phyloP scores from a whole-genome alignment of 352 stramenopile species.

The Pythium aquatile region DNA sequence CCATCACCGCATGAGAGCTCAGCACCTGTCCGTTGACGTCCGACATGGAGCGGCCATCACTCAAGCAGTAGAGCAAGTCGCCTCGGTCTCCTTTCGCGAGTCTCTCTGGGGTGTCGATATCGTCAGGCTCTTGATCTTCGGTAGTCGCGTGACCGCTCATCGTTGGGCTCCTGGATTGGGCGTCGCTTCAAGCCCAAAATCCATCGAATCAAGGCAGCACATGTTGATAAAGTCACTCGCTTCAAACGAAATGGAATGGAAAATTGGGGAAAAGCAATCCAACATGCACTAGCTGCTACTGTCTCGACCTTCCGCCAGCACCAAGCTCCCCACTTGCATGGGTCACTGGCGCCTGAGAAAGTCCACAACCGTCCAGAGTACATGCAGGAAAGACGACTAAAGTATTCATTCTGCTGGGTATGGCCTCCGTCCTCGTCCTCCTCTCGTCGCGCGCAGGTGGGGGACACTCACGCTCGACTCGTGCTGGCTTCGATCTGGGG shows the following conservation, averaged over 20 bases:
- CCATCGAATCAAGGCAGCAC: background rate
- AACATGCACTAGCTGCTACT: background rate
- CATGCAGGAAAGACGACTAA: slow-evolving; percentile 6
- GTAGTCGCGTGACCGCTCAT: background rate
- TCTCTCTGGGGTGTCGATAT: background rate
- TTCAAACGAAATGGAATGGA: slow-evolving; percentile 2
- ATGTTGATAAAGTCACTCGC: slow-evolving; percentile 5
- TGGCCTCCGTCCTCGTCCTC: slow-evolving; percentile 3
- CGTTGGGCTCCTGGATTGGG: background rate
- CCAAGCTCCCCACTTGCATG: background rate
- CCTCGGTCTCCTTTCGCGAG: background rate
- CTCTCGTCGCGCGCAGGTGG: background rate
- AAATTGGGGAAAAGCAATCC: slow-evolving; percentile 3
- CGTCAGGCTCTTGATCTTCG: background rate
- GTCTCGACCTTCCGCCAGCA: slow-evolving; percentile 1
- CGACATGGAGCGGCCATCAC: background rate
- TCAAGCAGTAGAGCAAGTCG: background rate
- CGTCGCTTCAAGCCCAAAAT: background rate
- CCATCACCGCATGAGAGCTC: slow-evolving; percentile 25
- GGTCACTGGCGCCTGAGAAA: background rate
- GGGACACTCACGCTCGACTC: background rate
- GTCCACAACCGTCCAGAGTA: background rate
- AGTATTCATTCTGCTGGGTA: background rate
- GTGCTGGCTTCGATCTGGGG: slow-evolving; percentile 1
- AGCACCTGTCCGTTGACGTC: background rate